Percentiles rank a stretch among this genome's conserved stretches.
These are phyloP conservation scores for Penstemon newberryi DNA, from an alignment of 257 asterid species.

Conservation along the genomic window DNA sequence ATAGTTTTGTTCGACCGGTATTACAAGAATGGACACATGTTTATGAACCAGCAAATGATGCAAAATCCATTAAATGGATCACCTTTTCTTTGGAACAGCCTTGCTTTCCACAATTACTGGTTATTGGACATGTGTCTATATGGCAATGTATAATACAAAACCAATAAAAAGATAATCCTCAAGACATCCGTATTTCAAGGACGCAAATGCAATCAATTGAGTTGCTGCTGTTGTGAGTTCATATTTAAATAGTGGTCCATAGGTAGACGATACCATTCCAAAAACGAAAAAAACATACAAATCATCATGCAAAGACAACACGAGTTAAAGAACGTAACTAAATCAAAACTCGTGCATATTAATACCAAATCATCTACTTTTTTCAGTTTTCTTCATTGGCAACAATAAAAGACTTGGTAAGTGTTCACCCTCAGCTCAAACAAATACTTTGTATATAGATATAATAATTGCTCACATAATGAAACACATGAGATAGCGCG, in stretches of 20 bases:
- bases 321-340: background rate
- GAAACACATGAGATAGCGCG: constrained; percentile 2
- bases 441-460: background rate
- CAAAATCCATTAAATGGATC: background rate
- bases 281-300: constrained; percentile 9
- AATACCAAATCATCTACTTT: constrained; percentile 6
- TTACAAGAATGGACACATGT: background rate
- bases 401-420: constrained; percentile 1
- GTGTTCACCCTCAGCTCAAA: constrained; percentile 5
- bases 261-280: constrained; percentile 5
- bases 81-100: background rate
- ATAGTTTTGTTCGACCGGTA: background rate
- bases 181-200: background rate
- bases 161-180: background rate
- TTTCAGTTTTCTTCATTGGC: background rate
- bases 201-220: background rate
- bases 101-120: background rate
- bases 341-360: background rate
- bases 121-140: constrained; percentile 9
- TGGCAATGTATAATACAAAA: constrained; percentile 11
- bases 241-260: constrained; percentile 7
- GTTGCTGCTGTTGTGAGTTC: background rate
- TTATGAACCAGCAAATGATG: background rate
- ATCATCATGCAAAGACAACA: background rate
- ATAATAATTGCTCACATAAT: background rate